These are phyloP conservation scores for Pseudozyma tsukubaensis DNA, from an alignment of 1,284 basidiomycete species.

Conservation along the genomic window DNA sequence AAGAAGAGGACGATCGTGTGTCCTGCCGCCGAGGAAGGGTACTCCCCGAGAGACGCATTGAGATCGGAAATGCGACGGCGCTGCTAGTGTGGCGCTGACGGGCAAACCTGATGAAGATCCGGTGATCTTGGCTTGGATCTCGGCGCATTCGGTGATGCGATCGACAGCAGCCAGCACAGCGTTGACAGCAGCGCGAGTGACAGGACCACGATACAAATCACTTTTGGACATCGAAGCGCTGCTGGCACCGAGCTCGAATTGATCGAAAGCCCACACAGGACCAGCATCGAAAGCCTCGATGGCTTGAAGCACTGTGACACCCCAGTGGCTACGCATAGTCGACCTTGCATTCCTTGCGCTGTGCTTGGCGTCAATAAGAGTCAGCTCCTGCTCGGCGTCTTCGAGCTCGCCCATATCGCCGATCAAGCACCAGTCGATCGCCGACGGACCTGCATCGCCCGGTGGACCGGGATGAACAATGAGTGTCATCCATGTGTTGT, in stretches of 20 bases:
- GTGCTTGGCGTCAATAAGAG: constrained; percentile 58
- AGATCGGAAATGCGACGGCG: constrained; percentile 24
- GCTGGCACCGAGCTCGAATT: constrained; percentile 66
- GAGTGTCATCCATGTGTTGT: constrained; percentile 70
- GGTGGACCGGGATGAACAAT: constrained; percentile 72
- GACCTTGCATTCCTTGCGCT: constrained; percentile 20
- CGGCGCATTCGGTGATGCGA: constrained; percentile 50
- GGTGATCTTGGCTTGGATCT: not conserved
- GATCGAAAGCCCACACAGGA: constrained; percentile 72
- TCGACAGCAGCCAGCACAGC: constrained; percentile 69
- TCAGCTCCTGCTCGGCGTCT: constrained; percentile 65
- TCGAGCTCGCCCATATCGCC: constrained; percentile 69
- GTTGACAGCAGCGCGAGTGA: constrained; percentile 69
- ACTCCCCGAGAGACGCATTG: constrained; percentile 64
- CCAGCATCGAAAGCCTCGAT: constrained; percentile 71
- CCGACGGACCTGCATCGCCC: constrained; percentile 71
- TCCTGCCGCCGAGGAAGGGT: constrained; percentile 69
- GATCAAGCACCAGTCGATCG: constrained; percentile 71
- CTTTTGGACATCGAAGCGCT: constrained; percentile 69
- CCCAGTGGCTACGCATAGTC: constrained; percentile 69
- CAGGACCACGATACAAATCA: constrained; percentile 70
- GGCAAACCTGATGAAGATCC: constrained; percentile 4
- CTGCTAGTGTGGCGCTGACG: constrained; percentile 16
- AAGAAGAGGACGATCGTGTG: constrained; percentile 70
- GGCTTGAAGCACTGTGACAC: constrained; percentile 71